phyloP scores from a whole-genome alignment of 768 basidiomycete genomes.

The Russula emetica region DNA sequence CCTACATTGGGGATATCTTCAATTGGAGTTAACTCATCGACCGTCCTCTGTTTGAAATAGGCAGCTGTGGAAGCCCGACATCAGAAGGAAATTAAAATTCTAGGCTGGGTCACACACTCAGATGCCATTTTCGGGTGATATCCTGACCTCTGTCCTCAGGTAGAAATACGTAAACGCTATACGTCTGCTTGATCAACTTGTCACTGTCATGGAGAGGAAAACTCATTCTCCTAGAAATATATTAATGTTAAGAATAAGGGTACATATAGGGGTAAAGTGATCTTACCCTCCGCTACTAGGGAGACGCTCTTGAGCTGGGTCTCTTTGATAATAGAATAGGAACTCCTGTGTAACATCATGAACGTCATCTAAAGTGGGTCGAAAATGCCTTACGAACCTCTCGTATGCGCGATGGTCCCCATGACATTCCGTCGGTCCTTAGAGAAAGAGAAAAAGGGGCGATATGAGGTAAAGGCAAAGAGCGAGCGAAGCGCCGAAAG shows the following conservation, averaged over 20 bases:
- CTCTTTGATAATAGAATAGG: slow-evolving; percentile 71
- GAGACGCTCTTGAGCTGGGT: slow-evolving; percentile 30
- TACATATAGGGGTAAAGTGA: background rate
- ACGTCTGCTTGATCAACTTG: slow-evolving; percentile 73
- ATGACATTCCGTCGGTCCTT: slow-evolving; percentile 69
- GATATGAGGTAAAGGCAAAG: background rate
- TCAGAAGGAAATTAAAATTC: slow-evolving; percentile 7
- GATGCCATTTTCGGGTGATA: slow-evolving; percentile 65
- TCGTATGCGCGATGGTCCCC: slow-evolving; percentile 80
- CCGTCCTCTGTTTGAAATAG: slow-evolving; percentile 74
- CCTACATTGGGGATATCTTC: slow-evolving; percentile 59
- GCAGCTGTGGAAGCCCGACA: slow-evolving; percentile 49
- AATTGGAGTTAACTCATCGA: slow-evolving; percentile 65
- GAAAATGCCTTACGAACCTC: slow-evolving; percentile 51
- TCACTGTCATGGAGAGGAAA: slow-evolving; percentile 36
- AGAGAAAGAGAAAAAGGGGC: background rate
- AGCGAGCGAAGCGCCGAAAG: background rate
- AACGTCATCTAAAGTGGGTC: background rate
- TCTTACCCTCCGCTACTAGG: slow-evolving; percentile 26
- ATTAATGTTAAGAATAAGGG: background rate
- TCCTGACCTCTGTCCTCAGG: slow-evolving; percentile 32
- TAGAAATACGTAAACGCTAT: slow-evolving; percentile 69
- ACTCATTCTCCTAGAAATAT: slow-evolving; percentile 38
- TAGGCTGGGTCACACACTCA: slow-evolving; percentile 49
- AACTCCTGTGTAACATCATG: slow-evolving; percentile 54